A percentile compares a stretch with the other conserved stretches of the same genome.
These are phyloP conservation scores for Coprinopsis cinerea DNA, from an alignment of 768 basidiomycete species.

Conservation along the genomic window DNA sequence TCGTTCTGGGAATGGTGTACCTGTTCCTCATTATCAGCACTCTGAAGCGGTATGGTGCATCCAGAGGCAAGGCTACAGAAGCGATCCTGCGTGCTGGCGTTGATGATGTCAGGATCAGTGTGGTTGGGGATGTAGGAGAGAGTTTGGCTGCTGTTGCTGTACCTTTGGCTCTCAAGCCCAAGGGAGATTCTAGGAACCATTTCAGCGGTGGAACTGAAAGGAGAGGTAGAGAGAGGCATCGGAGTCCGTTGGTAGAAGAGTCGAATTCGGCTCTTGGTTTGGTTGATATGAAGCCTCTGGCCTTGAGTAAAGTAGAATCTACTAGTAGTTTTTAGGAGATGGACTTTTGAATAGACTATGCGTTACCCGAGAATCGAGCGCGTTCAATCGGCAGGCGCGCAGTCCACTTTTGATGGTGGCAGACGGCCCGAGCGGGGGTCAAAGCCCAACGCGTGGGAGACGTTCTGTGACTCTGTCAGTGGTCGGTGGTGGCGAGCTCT, in stretches of 20 bases:
- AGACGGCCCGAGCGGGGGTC: too few species aligned
- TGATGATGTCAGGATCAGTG: not conserved
- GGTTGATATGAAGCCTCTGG: not conserved
- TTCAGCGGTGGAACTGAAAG: not conserved
- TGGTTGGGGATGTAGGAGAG: not conserved
- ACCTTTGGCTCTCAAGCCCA: not conserved
- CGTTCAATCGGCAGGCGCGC: too few species aligned
- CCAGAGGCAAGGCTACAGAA: not conserved
- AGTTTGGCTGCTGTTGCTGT: not conserved
- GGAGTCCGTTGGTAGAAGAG: not conserved
- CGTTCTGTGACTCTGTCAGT: too few species aligned
- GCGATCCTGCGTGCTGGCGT: not conserved
- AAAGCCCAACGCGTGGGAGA: too few species aligned
- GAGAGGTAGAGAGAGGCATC: not conserved
- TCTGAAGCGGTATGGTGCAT: slow-evolving; percentile 49
- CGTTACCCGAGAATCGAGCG: too few species aligned
- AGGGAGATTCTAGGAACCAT: not conserved
- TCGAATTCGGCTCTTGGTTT: not conserved
- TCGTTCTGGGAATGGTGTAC: slow-evolving; percentile 56
- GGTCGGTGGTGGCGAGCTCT: too few species aligned
- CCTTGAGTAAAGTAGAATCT: not conserved
- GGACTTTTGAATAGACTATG: too few species aligned
- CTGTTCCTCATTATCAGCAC: slow-evolving; percentile 57
- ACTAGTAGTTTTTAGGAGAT: not conserved
- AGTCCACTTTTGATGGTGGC: too few species aligned